These are phyloP conservation scores for Herpotrichia juniperi DNA, from an alignment of 2,329 filamentous ascomycete species.

Conservation along the genomic window DNA sequence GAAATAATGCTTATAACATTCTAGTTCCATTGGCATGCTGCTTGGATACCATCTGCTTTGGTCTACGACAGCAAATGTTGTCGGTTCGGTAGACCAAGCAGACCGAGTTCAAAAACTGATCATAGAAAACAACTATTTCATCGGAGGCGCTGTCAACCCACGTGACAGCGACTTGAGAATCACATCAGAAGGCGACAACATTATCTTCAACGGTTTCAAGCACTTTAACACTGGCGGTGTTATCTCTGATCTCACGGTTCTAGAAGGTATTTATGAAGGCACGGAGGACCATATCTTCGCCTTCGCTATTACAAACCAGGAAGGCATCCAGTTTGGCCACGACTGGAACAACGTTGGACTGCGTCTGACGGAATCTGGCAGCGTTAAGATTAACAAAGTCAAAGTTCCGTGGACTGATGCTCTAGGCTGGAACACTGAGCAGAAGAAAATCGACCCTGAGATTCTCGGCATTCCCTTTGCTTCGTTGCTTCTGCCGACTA, in stretches of 20 bases:
- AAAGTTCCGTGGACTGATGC: constrained; percentile 65
- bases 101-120: constrained; percentile 64
- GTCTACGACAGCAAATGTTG: constrained; percentile 65
- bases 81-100: constrained; percentile 65
- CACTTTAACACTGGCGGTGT: constrained; percentile 72
- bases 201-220: constrained; percentile 68
- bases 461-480: constrained; percentile 62
- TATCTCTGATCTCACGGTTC: constrained; percentile 68
- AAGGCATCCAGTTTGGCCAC: constrained; percentile 63
- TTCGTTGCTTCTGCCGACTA: constrained; percentile 65
- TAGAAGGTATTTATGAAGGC: constrained; percentile 66
- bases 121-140: constrained; percentile 68
- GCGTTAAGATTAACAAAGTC: constrained; percentile 65
- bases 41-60: constrained; percentile 70
- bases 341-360: constrained; percentile 71
- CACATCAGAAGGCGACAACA: constrained; percentile 58
- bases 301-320: constrained; percentile 63
- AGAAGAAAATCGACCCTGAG: constrained; percentile 58
- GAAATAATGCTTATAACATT: constrained; percentile 26
- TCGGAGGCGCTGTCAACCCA: constrained; percentile 69
- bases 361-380: constrained; percentile 68
- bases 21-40: constrained; percentile 65
- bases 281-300: constrained; percentile 68
- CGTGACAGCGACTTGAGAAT: constrained; percentile 67
- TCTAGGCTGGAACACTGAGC: constrained; percentile 62